Evolutionary conservation across 257 asterid genomes (phyloP).

Genomic region (Penstemon barbatus): DNA sequence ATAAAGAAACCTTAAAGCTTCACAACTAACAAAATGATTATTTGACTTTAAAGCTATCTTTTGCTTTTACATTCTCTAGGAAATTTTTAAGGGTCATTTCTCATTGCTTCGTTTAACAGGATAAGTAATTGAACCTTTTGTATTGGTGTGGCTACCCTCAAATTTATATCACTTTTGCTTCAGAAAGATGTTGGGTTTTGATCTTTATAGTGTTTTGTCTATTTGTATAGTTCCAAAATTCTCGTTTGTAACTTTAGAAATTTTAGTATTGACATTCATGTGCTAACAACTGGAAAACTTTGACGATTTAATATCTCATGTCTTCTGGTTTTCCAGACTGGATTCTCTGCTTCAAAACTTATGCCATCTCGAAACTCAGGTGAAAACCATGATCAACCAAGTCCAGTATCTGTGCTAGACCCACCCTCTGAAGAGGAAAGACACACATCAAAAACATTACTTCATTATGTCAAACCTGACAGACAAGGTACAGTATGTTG

Average conservation of each 20-base stretch:
- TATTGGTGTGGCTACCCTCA: constrained; percentile 2
- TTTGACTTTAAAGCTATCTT: neutral
- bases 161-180: neutral
- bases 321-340: constrained; percentile 42
- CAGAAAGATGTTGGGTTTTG: too few relatives aligned
- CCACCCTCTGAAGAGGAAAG: constrained; percentile 63
- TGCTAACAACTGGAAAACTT: too few relatives aligned
- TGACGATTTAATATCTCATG: too few relatives aligned
- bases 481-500: constrained; percentile 42
- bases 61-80: constrained; percentile 3
- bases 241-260: too few relatives aligned
- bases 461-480: constrained; percentile 31
- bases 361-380: neutral
- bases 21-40: neutral
- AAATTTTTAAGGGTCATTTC: neutral
- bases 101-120: neutral
- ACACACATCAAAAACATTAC: constrained; percentile 38
- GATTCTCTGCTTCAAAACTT: constrained; percentile 34
- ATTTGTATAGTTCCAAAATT: too few relatives aligned
- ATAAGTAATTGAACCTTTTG: neutral
- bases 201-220: too few relatives aligned
- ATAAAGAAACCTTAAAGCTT: neutral
- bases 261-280: too few relatives aligned
- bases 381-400: constrained; percentile 86
- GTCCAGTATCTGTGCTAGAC: constrained; percentile 88